Conservation (phyloP, 164 flowering plant genomes). For the Tinospora cordifolia region DNA sequence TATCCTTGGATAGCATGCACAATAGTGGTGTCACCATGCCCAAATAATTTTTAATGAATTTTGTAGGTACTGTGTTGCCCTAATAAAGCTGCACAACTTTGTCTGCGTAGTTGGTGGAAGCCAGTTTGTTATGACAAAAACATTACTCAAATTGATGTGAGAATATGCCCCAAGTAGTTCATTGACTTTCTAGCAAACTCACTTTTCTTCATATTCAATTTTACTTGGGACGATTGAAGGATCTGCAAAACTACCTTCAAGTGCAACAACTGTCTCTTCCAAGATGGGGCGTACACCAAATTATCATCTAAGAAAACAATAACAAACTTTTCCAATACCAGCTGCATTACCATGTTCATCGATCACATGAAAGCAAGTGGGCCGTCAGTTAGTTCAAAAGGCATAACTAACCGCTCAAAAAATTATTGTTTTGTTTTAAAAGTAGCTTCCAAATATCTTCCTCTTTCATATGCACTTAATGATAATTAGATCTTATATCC, state of each 20-base stretch:
- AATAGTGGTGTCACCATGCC: background rate
- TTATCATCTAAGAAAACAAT: too few relatives aligned
- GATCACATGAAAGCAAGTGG: too few relatives aligned
- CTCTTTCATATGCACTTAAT: background rate
- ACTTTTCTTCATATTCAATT: background rate
- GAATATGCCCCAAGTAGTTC: background rate
- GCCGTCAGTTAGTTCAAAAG: too few relatives aligned
- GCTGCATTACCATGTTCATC: too few relatives aligned
- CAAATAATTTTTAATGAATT: background rate
- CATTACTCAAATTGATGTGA: background rate
- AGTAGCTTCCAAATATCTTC: background rate
- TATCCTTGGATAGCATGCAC: background rate
- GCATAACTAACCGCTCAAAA: background rate
- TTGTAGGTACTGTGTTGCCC: background rate
- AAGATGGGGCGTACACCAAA: background rate
- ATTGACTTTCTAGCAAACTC: background rate
- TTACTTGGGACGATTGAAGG: background rate
- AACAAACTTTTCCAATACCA: too few relatives aligned
- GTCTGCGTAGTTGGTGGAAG: conserved; percentile 1
- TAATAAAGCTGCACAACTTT: background rate
- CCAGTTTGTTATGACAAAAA: background rate
- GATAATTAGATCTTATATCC: background rate
- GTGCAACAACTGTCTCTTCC: conserved; percentile 1
- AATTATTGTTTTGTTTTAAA: background rate
- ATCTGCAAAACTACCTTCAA: background rate